Evolutionary conservation across 768 basidiomycete species (phyloP), one percentile per base, ranked within the genome.

Genomic region (Paxillus involutus): DNA sequence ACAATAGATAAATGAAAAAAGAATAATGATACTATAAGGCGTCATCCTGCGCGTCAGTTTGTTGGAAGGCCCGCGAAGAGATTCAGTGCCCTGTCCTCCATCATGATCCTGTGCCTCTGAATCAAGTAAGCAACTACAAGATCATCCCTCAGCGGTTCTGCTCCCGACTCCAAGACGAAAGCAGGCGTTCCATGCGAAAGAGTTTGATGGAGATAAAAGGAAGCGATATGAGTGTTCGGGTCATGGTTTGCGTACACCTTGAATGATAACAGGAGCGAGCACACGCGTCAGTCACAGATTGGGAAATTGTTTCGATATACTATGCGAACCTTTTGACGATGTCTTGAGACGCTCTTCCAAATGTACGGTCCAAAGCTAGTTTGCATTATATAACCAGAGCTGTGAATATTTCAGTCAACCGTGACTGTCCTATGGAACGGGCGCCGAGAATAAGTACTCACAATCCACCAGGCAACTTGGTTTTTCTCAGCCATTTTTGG

Each of bases 71-170:
- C 64, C 14, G 62, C 60, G 24, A 69, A 60, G 13, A 69, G 59
- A 21, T 69, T 59, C 24, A 69, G n/a, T 0, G 67, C 58, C 52
- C 36, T 59, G 49, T 32, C 59, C 43, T 71, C 67, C 57, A 65
- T 32, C 39, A 36, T 53, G 2, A 63, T 24, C 26, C 68, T 63
- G 30, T 67, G 57, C 50, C 58, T 62, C 24, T 70, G 70, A 12
- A 70, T 33, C 24, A 67, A 42, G 49, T 71, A 70, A 9, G 59
- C 61, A 14, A 71, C 53, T 12, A 66, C 51, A 36, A 71, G 57
- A 7, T 67, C 70, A 16, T 70, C 70, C 24, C 68, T 55, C 12
- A 70, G 51, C 4, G 63, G 63, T 48, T 70, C 68, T 3, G 62
- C 63, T 16, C 40, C 26, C 7, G 55, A 53, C 32, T 67, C 59